Evolutionary conservation across 2,329 filamentous ascomycete species (phyloP), one percentile per base, ranked within the genome.

Genomic region (Aspergillus costaricaensis): DNA sequence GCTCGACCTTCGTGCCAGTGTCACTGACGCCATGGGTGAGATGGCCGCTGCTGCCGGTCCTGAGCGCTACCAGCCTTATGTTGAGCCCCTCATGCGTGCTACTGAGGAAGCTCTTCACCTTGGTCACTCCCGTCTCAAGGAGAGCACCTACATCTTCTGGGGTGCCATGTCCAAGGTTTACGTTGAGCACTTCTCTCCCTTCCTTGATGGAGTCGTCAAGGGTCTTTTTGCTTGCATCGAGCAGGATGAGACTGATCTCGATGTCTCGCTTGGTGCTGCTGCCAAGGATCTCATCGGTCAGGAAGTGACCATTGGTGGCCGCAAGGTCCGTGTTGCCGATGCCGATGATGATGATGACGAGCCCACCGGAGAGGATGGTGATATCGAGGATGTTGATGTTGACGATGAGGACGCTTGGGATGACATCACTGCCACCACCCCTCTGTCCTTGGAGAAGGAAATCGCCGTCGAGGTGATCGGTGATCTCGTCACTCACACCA

Each of bases 71-170:
- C 88, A 96, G 81, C 91, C 91, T 14, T 98, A 94, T 73, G 93
- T 98, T 38, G 84, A 90, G 72, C 91, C 92, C 44, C 83, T 98
- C 60, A 96, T 99, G 91, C 85, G 89, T 70, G 90, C 94, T 14
- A 96, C 91, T 67, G 93, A 97, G 78, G 93, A 97, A 77, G 93
- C 91, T 58, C 84, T 98, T 2, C 83, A 90, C 68, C 87, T 99
- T 2, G 93, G 92, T 69, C 93, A 97, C 79, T 91, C 93, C 44
- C 87, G 93, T 59, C 87, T 98, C 55, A 91, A 92, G 77, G 95
- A 99, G 82, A 97, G 92, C 63, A 96, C 92, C 75, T 99, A 96
- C 80, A 96, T 98, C 64, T 85, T 99, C 57, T 99, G 95, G 94
- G 92, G 91, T 66, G 92, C 91, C 43, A 88, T 99, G 74, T 90